Base-by-base conservation (phyloP, 805 yeast genomes). In the Ogataea degrootiae region DNA sequence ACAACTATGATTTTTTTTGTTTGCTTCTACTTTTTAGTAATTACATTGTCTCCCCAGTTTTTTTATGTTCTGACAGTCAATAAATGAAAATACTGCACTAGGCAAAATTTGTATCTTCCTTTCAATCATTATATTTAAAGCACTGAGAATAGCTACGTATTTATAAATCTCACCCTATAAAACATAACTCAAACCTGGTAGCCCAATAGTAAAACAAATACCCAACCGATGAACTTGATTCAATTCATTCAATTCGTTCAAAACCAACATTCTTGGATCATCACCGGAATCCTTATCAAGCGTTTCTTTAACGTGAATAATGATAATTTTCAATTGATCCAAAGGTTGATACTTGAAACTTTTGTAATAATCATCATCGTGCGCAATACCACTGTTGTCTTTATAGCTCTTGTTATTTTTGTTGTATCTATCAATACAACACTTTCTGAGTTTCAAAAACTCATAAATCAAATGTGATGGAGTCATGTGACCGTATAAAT, bases 401-500 rank as follows among this genome's bases (percentile, higher is more conserved):
- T 19, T 19, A 19, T 34, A 6, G 34, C 21, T 16, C 23, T 23
- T 31, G 11, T 21, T 26, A 8, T 7, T 16, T 22, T 19, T 11
- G 9, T 22, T 23, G 26, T 21, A 26, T 36, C 37, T 19, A 50
- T 55, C 58, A 14, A 58, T 44, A 37, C 69, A 60, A 15, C 48
- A 29, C 42, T 51, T 53, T 16, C 61, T 51, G 15, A 75, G 55
- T 3, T 29, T 46, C 4, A 51, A 46, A 15, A 91, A 67, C 58
- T 88, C 96, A 6, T 67, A 59, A 12, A 86, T 72, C 29, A 90
- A 63, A 54, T 76, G 75, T 2, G 63, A 56, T 4, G 97, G 96
- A 12, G 85, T 82, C 65, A 90, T 60, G 66, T 90, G 97, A 2
- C 97, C 97, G 61, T 80, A 90, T 23, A 88, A 58, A 2, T 78